Percentiles rank a stretch among this genome's conserved stretches.
Conservation (phyloP, 2,329 filamentous ascomycete genomes). For the Thelonectria olida region DNA sequence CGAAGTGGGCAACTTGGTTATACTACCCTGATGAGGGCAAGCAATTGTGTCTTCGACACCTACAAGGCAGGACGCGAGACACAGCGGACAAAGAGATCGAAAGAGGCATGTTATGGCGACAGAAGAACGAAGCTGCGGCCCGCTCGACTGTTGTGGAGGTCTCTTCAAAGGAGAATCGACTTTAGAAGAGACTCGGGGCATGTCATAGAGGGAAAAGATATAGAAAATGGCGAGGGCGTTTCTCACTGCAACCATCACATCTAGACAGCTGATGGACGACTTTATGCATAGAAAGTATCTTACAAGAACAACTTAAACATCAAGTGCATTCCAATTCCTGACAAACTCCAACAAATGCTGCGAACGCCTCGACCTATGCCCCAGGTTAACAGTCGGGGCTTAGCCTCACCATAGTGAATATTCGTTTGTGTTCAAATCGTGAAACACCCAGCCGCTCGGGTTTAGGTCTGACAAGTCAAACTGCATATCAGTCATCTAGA, state of each 20-base stretch:
- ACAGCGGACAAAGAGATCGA: slow-evolving; percentile 42
- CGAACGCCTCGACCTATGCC: too few relatives aligned
- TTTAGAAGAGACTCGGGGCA: too few relatives aligned
- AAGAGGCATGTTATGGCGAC: slow-evolving; percentile 29
- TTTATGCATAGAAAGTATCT: too few relatives aligned
- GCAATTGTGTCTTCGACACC: slow-evolving; percentile 57
- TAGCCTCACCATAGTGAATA: slow-evolving; percentile 5
- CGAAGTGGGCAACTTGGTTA: slow-evolving; percentile 64
- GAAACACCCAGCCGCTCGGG: background rate
- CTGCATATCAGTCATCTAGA: slow-evolving; percentile 7
- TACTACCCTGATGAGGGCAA: slow-evolving; percentile 60
- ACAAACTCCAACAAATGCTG: too few relatives aligned
- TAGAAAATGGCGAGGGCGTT: too few relatives aligned
- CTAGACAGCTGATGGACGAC: too few relatives aligned
- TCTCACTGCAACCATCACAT: too few relatives aligned
- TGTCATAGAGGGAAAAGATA: too few relatives aligned
- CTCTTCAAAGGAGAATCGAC: background rate
- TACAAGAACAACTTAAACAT: too few relatives aligned
- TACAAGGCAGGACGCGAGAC: slow-evolving; percentile 61
- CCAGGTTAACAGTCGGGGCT: too few relatives aligned
- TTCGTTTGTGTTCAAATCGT: background rate
- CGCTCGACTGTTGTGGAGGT: background rate
- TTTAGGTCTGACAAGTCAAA: slow-evolving; percentile 6
- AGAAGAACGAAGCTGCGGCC: background rate
- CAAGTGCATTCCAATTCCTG: too few relatives aligned